These are phyloP conservation scores for Tuber magnatum DNA, from an alignment of 495 filamentous ascomycete genomes.

Conservation along the genomic window DNA sequence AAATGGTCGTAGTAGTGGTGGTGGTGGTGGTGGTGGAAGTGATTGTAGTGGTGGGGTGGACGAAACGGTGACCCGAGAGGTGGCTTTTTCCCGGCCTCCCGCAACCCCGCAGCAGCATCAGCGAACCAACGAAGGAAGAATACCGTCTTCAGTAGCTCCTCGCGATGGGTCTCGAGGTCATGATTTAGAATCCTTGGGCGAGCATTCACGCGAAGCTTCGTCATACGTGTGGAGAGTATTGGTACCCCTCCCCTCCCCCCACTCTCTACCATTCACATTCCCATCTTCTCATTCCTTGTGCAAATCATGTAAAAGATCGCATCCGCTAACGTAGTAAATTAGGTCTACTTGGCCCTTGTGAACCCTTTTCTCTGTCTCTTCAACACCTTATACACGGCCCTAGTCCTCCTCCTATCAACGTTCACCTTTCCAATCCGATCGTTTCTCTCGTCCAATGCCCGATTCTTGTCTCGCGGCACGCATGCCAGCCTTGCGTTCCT, in stretches of 20 bases:
- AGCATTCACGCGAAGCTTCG: conserved; percentile 25
- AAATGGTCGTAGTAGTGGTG: conserved; percentile 9
- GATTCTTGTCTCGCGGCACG: conserved; percentile 6
- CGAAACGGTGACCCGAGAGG: conserved; percentile 19
- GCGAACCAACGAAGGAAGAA: conserved; percentile 3
- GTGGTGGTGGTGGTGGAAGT: conserved; percentile 5
- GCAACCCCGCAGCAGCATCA: conserved; percentile 22
- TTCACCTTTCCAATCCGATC: conserved; percentile 29
- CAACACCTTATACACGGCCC: conserved; percentile 26
- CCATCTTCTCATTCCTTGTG: conserved; percentile 2
- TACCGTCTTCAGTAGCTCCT: background rate
- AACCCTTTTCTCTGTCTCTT: conserved; percentile 34
- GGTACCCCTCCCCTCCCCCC: conserved; percentile 22
- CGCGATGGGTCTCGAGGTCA: background rate
- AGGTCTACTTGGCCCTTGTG: conserved; percentile 35
- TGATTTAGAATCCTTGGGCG: conserved; percentile 8
- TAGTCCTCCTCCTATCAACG: conserved; percentile 18
- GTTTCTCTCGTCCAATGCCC: conserved; percentile 11
- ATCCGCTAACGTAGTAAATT: background rate
- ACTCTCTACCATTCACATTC: conserved; percentile 3
- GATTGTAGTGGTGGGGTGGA: conserved; percentile 23
- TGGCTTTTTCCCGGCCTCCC: conserved; percentile 22
- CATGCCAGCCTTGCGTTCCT: conserved; percentile 19
- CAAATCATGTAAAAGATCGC: background rate
- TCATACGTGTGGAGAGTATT: conserved; percentile 38